These are phyloP conservation scores for Boletus rubescentipes DNA, from an alignment of 768 basidiomycete species.

Conservation along the genomic window DNA sequence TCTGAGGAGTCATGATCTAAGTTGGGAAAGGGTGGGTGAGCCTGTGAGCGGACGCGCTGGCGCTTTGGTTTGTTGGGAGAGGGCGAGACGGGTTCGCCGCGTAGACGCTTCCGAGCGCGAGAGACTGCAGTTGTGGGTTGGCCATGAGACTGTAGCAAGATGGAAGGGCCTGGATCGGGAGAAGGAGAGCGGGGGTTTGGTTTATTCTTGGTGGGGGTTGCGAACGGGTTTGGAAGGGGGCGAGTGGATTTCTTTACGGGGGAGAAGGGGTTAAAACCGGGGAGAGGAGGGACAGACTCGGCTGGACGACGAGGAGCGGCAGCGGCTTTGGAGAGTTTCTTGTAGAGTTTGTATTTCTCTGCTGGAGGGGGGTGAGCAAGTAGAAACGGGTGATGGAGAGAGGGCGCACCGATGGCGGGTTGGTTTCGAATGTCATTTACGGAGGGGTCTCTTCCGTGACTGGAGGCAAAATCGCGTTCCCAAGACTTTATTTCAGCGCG, in stretches of 20 bases:
- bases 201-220: constrained; percentile 42
- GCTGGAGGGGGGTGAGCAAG: constrained; percentile 40
- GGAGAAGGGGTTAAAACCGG: constrained; percentile 75
- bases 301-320: constrained; percentile 38
- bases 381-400: background rate
- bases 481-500: constrained; percentile 74
- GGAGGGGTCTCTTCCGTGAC: constrained; percentile 57
- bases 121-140: constrained; percentile 46
- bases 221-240: constrained; percentile 41
- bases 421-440: constrained; percentile 69
- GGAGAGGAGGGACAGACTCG: constrained; percentile 50
- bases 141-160: constrained; percentile 22
- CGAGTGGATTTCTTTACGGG: constrained; percentile 54
- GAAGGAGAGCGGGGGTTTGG: constrained; percentile 30
- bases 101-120: constrained; percentile 75
- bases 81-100: constrained; percentile 81
- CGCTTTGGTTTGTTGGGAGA: constrained; percentile 79
- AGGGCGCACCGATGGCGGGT: constrained; percentile 58
- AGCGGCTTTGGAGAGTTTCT: constrained; percentile 60
- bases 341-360: constrained; percentile 80
- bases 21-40: constrained; percentile 38
- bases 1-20: constrained; percentile 27
- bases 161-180: constrained; percentile 43
- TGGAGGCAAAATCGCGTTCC: constrained; percentile 65
- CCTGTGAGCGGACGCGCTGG: constrained; percentile 50